Base-by-base conservation (phyloP, 768 basidiomycete species). In the Suillus discolor region DNA sequence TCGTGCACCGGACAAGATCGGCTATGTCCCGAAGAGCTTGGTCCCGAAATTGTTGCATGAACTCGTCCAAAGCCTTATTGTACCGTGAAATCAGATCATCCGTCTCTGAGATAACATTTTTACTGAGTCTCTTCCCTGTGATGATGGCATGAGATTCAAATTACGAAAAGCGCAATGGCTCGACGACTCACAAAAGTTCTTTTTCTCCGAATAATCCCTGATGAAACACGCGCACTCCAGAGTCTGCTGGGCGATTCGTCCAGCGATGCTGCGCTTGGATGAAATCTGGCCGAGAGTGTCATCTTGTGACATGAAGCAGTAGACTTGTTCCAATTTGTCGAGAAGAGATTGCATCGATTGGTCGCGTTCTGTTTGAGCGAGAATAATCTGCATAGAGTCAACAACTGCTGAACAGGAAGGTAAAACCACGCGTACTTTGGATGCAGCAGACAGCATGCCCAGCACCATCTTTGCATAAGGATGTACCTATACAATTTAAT, bases 141-240 rank as follows among this genome's bases (percentile, higher is more conserved):
- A 28, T n/a, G n/a, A 28, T 15, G 13, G 6, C n/a, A 11, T 31
- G 12, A 12, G 3, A 39, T 39, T 25, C 15, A 12, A 6, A 18
- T n/a, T 25, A 11, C 25, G 15, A 6, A 60, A 13, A n/a, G n/a
- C 6, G 2, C 16, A 6, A 68, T 67, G 2, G 11, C 54, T 55
- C 18, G 6, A n/a, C 12, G 18, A 55, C 54, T 34, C 39, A 74
- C 72, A 57, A 55, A 70, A 71, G 31, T 55, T 69, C 55, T 70
- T 70, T 8, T 63, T 71, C 44, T 63, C 66, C 13, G 72, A 68
- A 63, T 76, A 76, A n/a, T 70, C 70, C 6, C 65, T 68, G 31
- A 76, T 74, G 57, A 76, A 76, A 62, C 72, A 68, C 0, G 69
- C 74, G 49, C 75, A 76, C 47, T 76, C 75, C 8, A 61, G 68